Conservation (phyloP, 805 yeast genomes). For the Candida fluviatilis region DNA sequence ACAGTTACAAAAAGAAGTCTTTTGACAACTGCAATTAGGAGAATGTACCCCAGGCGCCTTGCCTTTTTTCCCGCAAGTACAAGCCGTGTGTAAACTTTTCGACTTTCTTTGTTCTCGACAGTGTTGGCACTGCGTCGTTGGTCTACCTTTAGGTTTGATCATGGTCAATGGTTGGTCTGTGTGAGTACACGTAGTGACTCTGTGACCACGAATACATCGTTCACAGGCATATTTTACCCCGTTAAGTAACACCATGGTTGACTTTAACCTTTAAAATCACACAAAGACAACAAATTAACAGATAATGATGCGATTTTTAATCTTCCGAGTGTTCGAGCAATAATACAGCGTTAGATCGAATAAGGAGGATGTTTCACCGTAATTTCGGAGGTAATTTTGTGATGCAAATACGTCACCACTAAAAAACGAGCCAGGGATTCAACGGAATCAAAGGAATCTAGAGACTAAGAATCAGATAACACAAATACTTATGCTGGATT, state of each 20-base stretch:
- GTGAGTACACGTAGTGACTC: conserved; percentile 92
- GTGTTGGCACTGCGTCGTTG: conserved; percentile 85
- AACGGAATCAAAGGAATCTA: too few species aligned
- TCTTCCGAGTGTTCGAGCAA: too few species aligned
- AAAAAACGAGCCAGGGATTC: too few species aligned
- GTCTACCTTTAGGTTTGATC: conserved; percentile 96
- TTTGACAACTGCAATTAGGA: conserved; percentile 35
- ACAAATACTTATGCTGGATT: not conserved
- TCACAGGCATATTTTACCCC: conserved; percentile 97
- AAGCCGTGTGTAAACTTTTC: conserved; percentile 62
- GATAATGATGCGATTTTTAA: too few species aligned
- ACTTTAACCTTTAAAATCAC: too few species aligned
- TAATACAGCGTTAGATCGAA: too few species aligned
- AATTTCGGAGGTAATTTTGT: too few species aligned
- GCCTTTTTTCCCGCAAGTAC: conserved; percentile 64
- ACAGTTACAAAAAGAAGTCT: conserved; percentile 40
- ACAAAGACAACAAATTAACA: too few species aligned
- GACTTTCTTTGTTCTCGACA: conserved; percentile 72
- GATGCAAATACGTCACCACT: too few species aligned
- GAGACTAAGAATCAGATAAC: too few species aligned
- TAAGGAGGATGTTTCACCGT: too few species aligned
- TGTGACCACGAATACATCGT: conserved; percentile 91
- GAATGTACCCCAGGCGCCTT: conserved; percentile 35
- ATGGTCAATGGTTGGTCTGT: conserved; percentile 84
- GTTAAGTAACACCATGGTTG: conserved; percentile 76